Evolutionary conservation across 495 filamentous ascomycete genomes (phyloP), one percentile per base, ranked within the genome.

Genomic region (Penicillium cosmopolitanum): DNA sequence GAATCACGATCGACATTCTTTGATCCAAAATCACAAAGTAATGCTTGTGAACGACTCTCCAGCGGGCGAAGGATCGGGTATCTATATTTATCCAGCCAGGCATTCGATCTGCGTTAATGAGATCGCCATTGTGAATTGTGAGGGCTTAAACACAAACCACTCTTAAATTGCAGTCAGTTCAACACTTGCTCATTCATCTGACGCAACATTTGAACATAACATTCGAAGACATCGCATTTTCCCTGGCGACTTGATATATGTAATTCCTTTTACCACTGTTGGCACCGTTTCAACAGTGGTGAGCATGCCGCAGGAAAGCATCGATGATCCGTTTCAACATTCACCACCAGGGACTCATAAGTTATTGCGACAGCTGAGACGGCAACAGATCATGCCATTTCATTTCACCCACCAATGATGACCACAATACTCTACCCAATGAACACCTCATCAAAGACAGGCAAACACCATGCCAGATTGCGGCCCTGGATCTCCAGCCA

Each of bases 371-470:
- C 13, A 38, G 35, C 2, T 38, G 35, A 38, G 35, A 4, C 35
- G 35, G 35, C 35, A 13, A 38, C 35, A 38, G 6, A 38, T 38
- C 35, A 38, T 13, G 10, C 7, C 35, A 38, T 38, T 7, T 38
- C 35, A 38, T 38, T 38, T 38, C 35, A 38, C 35, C 35, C 35
- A 38, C 35, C 35, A 38, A 38, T 38, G 35, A 38, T 38, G 35
- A 38, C 8, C 1, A 38, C 35, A 4, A 38, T 4, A 38, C 35
- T 10, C 35, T 38, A 38, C 35, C 35, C 35, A 38, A 38, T 38
- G 35, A 38, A 38, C 35, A 38, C 35, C 35, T 38, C 35, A 38
- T 38, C 35, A 38, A 38, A 38, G 35, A 38, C 4, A 11, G 35
- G 35, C 35, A 38, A 38, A 38, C 35, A 38, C 35, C 35, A 38